Evolutionary conservation across 2,329 filamentous ascomycete species (phyloP), one percentile per base, ranked within the genome.

Genomic region (Trichocomaceae sp.): DNA sequence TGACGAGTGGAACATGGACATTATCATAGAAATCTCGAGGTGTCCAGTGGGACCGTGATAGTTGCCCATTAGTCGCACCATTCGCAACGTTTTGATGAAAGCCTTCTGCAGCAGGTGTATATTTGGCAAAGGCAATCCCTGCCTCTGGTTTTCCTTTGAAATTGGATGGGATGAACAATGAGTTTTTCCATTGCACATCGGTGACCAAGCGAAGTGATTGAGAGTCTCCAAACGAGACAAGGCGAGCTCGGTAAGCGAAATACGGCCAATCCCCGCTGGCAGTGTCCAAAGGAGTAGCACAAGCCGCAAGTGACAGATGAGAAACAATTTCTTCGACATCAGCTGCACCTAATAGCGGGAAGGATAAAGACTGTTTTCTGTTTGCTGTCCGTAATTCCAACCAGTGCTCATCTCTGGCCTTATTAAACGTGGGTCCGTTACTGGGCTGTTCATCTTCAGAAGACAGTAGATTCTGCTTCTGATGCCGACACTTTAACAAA

Each of bases 11-110:
- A 22, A 77, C 72, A 61, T 77, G 69, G 41, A 77, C 75, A 61
- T 70, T 75, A 26, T 75, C 69, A 51, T 78, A 78, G 57, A 78
- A 78, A 47, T 77, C 72, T 17, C 69, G 66, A 13, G 70, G 68
- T 8, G 63, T 62, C 70, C 70, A 72, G 55, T 41, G 46, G 55
- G 37, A 9, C 31, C 48, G 37, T 7, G 17, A 17, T 33, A 20
- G 13, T 23, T 23, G 35, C 9, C 19, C n/a, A 15, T 57, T 47
- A 19, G 31, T 13, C 10, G 23, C 17, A 13, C 51, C 45, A 8
- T 42, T 22, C 13, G 26, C 3, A 1, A 9, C 49, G 33, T 60
- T 56, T 47, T 50, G 33, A 33, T 66, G 58, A 19, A 47, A 35
- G 5, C 51, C 55, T 44, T 57, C 31, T 23, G 50, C 55, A 23